Base-by-base conservation (phyloP, 2,329 filamentous ascomycete species). In the Neofusicoccum kwambonambiense region DNA sequence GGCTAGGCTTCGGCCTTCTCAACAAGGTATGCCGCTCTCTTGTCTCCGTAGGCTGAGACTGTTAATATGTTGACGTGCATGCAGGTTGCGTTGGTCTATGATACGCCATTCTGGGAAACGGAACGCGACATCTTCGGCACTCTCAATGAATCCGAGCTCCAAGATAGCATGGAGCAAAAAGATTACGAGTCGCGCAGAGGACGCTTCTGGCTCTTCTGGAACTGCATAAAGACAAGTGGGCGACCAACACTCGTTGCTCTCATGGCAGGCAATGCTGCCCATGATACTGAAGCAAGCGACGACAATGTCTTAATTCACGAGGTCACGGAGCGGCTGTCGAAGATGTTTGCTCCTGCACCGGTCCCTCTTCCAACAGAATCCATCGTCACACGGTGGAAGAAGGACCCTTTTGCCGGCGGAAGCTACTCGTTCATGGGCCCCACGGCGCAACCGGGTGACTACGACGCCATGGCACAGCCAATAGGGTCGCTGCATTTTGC, bases 191-290 rank as follows among this genome's bases (percentile, higher is more conserved):
- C 85, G 3, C 89, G 88, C 67, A 87, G 94, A 62, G 94, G 94
- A n/a, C 89, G 93, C 27, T 97, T 97, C 78, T 99, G 98, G 73
- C 87, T 99, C 70, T 98, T 97, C 86, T 98, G 97, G 86, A 98
- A 99, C 72, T 92, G 93, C 63, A 90, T 93, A 66, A 91, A 92
- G 70, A 96, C 92, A 3, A 93, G 91, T 51, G 96, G 96, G 0
- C 82, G 96, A 41, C 95, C 80, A 41, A 92, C 93, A 60, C 83
- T 97, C 27, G 88, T 98, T 67, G 95, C 92, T 8, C 84, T 99
- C 34, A 97, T 99, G 94, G 94, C 94, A 57, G 95, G 95, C 22
- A 92, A 97, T 70, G 92, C 96, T 19, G 95, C 93, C 15, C 91
- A 93, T 70, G 90, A 96, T 68, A 92, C 92, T 0, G 96, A 99